Conservation (phyloP, 75 land plant genomes). For the Isoetes taiwanensis region DNA sequence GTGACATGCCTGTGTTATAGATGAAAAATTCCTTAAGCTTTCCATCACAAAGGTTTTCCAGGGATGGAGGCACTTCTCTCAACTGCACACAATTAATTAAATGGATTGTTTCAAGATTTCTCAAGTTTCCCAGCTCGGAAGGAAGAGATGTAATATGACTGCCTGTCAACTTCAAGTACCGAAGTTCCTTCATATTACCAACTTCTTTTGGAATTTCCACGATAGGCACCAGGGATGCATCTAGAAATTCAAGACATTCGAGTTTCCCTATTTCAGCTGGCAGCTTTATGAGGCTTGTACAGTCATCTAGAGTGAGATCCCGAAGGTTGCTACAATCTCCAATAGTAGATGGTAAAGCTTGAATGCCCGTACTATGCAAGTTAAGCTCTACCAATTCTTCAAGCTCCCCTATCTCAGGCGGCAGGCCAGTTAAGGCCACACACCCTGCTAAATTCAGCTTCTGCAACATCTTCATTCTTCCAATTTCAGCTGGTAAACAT, state of each 20-base stretch:
- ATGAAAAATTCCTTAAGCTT: neutral
- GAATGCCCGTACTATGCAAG: slow-evolving; percentile 7
- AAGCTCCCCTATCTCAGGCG: neutral
- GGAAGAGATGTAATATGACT: neutral
- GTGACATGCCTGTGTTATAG: neutral
- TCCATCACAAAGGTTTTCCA: slow-evolving; percentile 4
- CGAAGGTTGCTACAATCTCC: slow-evolving; percentile 4
- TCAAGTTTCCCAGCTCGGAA: neutral
- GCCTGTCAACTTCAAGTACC: neutral
- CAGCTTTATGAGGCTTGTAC: neutral
- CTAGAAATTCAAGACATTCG: slow-evolving; percentile 1
- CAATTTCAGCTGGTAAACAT: slow-evolving; percentile 3
- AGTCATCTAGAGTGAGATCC: slow-evolving; percentile 8
- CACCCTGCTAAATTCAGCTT: slow-evolving; percentile 16
- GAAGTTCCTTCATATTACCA: neutral
- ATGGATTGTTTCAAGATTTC: neutral
- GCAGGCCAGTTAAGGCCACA: neutral
- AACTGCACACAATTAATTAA: neutral
- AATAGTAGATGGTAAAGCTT: neutral
- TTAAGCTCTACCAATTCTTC: slow-evolving; percentile 7
- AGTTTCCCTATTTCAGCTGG: slow-evolving; percentile 9
- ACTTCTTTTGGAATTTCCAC: neutral
- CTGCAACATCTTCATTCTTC: slow-evolving; percentile 1
- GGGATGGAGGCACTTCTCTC: neutral
- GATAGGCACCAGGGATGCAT: neutral